Evolutionary conservation across 2,329 filamentous ascomycete genomes (phyloP), one percentile per base, ranked within the genome.

Genomic region (Aspergillus sp.): DNA sequence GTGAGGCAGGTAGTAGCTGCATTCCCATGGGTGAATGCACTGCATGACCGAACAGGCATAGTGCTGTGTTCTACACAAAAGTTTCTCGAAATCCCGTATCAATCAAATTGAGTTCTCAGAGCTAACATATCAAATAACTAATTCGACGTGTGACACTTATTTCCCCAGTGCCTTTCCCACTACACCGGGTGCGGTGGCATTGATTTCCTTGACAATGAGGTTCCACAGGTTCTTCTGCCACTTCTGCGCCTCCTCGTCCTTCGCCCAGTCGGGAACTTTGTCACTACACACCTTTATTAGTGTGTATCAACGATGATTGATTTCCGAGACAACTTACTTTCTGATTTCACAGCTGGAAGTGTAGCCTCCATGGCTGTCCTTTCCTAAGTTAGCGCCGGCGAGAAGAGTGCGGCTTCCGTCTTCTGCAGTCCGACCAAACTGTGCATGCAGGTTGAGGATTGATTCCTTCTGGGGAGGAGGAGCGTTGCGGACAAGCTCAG

Each of bases 321-420:
- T 2, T 2, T 23, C 14, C 25, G 5, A 8, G 51, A 17, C 27
- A 19, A 47, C 52, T 47, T 17, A 54, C 52, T 54, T 35, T 47
- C 43, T 47, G 15, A 48, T 48, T 31, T 54, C 43, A 25, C 52
- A 54, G 3, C 25, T 14, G 14, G 33, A 40, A 31, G 23, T 39
- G 23, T 17, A 54, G 33, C 33, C 21, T 15, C 52, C 52, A 23
- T 54, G 52, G n/a, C 52, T 54, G 4, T 54, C 52, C 23, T 47
- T 35, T 5, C 52, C 52, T 7, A 47, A 12, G 8, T 21, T 35
- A n/a, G n/a, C 35, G 17, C 43, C 52, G 31, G 52, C 52, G n/a
- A 54, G 52, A 31, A 54, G 52, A 23, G 52, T 54, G 14, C 52
- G 31, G 33, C 52, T 54, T 31, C 52, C 52, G 9, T 54, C 52